These are phyloP conservation scores for Penicillium concentricum DNA, from an alignment of 2,329 filamentous ascomycete species.

Conservation along the genomic window DNA sequence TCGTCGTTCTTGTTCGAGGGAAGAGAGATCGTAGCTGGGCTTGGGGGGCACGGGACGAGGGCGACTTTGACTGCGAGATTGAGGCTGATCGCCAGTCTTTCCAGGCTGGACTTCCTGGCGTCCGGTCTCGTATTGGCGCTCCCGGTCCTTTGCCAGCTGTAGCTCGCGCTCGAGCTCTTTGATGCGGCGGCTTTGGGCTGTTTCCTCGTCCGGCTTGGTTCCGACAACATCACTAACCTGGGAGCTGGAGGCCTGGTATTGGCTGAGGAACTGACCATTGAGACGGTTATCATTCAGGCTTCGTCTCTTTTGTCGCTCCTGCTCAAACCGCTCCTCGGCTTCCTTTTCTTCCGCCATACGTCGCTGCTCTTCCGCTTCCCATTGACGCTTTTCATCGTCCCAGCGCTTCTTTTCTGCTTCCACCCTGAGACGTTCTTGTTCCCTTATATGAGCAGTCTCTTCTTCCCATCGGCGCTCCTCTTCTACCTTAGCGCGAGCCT, in stretches of 20 bases:
- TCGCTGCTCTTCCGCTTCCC: conserved; percentile 73
- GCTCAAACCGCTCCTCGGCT: conserved; percentile 64
- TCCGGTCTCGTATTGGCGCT: conserved; percentile 63
- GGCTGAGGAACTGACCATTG: conserved; percentile 79
- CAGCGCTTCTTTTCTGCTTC: conserved; percentile 49
- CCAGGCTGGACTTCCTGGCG: conserved; percentile 50
- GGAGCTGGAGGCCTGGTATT: conserved; percentile 78
- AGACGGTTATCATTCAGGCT: conserved; percentile 65
- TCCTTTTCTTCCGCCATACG: conserved; percentile 71
- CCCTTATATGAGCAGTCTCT: conserved; percentile 48
- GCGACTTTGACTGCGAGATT: conserved; percentile 28
- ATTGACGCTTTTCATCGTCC: conserved; percentile 61
- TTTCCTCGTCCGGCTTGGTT: conserved; percentile 41
- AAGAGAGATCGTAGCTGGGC: conserved; percentile 56
- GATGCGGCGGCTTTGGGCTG: conserved; percentile 65
- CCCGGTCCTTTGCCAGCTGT: conserved; percentile 65
- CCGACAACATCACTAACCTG: conserved; percentile 47
- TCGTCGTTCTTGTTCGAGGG: conserved; percentile 60
- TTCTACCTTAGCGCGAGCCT: conserved; percentile 44
- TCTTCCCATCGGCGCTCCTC: conserved; percentile 51
- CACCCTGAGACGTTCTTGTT: conserved; percentile 49
- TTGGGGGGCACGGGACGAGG: conserved; percentile 37
- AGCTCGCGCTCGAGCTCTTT: conserved; percentile 75
- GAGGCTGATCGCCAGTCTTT: conserved; percentile 19
- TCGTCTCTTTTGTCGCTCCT: conserved; percentile 64